Evolutionary conservation across 108 stramenopile species (phyloP).

Genomic region (Skeletonema potamos): DNA sequence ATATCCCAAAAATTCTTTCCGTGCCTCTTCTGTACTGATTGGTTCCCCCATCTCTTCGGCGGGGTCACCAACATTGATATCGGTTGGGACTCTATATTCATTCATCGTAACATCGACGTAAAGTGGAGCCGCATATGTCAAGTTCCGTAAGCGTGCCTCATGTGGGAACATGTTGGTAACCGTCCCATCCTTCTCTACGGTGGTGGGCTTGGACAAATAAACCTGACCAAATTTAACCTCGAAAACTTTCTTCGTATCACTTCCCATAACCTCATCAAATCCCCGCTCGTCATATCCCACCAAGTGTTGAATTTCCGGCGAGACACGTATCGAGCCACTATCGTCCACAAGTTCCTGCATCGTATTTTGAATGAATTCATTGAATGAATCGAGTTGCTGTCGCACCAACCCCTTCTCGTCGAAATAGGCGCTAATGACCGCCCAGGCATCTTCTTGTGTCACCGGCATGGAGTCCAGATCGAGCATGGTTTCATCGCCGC

Average conservation of each 20-base stretch:
- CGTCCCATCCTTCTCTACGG: constrained; percentile 89
- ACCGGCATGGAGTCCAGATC: constrained; percentile 84
- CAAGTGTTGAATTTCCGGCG: background rate
- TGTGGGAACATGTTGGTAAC: constrained; percentile 97
- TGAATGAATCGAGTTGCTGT: constrained; percentile 99
- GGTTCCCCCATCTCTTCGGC: constrained; percentile 82
- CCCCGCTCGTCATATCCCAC: constrained; percentile 66
- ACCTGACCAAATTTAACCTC: constrained; percentile 97
- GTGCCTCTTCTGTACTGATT: constrained; percentile 71
- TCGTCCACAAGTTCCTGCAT: constrained; percentile 98
- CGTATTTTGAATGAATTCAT: constrained; percentile 97
- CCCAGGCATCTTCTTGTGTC: constrained; percentile 98
- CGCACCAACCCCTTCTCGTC: constrained; percentile 99
- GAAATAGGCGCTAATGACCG: constrained; percentile 96
- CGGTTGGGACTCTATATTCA: constrained; percentile 71
- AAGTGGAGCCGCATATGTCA: constrained; percentile 96
- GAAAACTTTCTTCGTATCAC: constrained; percentile 70
- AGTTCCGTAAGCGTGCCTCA: constrained; percentile 95
- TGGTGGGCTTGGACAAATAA: constrained; percentile 91
- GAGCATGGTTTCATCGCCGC: constrained; percentile 33
- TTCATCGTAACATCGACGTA: constrained; percentile 92
- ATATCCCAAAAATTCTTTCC: constrained; percentile 93
- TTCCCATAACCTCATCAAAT: constrained; percentile 54
- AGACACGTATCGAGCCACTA: constrained; percentile 82
- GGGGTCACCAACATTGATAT: constrained; percentile 78